Percentiles rank a stretch among this genome's conserved stretches.
Conservation (phyloP, 148 eudicot species). For the Rhododendron williamsianum region DNA sequence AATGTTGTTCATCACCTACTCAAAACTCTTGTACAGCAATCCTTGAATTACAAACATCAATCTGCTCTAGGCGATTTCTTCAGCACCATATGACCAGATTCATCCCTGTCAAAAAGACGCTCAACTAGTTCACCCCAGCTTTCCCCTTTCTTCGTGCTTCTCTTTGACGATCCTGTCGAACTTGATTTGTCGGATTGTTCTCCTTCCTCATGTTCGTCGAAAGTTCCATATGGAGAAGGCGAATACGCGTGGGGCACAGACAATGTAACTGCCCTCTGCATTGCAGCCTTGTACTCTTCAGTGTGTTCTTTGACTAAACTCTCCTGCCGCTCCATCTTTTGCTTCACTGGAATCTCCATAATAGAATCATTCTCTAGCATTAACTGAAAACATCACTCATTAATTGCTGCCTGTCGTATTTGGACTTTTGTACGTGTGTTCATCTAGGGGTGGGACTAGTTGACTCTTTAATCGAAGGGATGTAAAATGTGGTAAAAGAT, state of each 20-base stretch:
- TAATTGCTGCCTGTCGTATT: not conserved
- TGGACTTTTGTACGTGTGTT: not conserved
- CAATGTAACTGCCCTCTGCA: constrained; percentile 72
- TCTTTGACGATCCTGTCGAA: constrained; percentile 35
- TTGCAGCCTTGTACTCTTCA: constrained; percentile 71
- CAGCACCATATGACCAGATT: constrained; percentile 51
- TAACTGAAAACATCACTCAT: constrained; percentile 34
- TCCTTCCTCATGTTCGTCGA: constrained; percentile 40
- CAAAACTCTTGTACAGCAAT: not conserved
- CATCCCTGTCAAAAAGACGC: constrained; percentile 73
- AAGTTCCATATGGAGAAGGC: constrained; percentile 72
- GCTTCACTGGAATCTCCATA: constrained; percentile 62
- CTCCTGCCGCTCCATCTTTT: constrained; percentile 82
- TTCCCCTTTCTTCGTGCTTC: constrained; percentile 32
- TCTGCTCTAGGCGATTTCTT: constrained; percentile 24
- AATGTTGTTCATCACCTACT: not conserved
- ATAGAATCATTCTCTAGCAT: constrained; percentile 65
- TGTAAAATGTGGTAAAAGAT: not conserved
- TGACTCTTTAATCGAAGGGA: not conserved
- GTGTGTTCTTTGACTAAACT: constrained; percentile 64
- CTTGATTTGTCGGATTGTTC: constrained; percentile 35
- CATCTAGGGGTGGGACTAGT: not conserved
- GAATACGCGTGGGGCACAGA: constrained; percentile 71
- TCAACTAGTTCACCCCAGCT: constrained; percentile 75
- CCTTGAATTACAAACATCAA: not conserved